Evolutionary conservation across 2,329 filamentous ascomycete species (phyloP).

Genomic region (Microsporum ferrugineum): DNA sequence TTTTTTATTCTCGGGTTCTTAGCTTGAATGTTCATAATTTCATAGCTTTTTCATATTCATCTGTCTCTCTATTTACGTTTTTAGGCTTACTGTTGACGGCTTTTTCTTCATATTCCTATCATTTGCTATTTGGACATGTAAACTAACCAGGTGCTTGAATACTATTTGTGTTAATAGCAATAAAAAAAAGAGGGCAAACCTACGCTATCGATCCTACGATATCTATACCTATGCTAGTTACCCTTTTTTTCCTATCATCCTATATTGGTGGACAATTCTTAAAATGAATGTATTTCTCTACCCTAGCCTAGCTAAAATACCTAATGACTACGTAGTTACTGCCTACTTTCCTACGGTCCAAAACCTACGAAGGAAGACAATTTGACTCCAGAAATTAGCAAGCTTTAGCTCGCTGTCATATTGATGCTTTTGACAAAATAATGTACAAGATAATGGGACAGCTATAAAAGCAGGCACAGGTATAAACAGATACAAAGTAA

Average conservation of each 20-base stretch:
- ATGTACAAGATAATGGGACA: slow-evolving; percentile 2
- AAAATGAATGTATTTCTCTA: neutral
- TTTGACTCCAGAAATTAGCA: neutral
- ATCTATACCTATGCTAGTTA: neutral
- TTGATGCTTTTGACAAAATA: neutral
- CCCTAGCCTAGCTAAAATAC: neutral
- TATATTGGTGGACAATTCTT: too few relatives aligned
- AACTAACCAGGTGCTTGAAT: neutral
- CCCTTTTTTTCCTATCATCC: neutral
- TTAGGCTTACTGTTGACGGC: neutral
- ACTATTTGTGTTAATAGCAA: neutral
- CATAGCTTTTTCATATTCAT: neutral
- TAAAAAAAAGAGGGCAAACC: neutral
- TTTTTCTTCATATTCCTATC: neutral
- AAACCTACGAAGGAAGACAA: neutral
- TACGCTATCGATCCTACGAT: neutral
- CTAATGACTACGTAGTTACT: neutral
- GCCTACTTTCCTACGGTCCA: neutral
- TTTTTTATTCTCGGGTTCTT: neutral
- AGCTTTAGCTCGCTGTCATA: slow-evolving; percentile 1
- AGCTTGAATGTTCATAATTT: neutral
- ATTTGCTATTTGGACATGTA: neutral
- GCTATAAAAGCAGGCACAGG: neutral
- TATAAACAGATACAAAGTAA: neutral
- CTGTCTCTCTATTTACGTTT: neutral